Evolutionary conservation across 1,284 basidiomycete genomes (phyloP).

Genomic region (Phellinidium pouzarii): DNA sequence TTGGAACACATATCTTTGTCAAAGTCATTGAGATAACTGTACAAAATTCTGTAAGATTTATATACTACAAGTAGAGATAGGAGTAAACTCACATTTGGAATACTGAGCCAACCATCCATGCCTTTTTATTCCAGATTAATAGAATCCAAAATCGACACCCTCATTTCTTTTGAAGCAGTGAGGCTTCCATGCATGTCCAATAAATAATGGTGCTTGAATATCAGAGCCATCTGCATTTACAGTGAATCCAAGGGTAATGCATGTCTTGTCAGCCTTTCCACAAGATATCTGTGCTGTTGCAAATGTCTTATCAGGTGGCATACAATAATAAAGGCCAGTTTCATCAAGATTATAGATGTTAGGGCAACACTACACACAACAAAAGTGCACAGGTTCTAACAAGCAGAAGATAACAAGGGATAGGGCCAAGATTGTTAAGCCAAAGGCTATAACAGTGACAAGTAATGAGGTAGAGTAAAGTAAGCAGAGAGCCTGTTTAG

Average conservation of each 20-base stretch:
- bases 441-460: no score
- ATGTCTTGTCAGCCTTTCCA: conserved; percentile 28
- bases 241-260: conserved; percentile 26
- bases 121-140: conserved; percentile 32
- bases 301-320: conserved; percentile 28
- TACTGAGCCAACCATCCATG: conserved; percentile 30
- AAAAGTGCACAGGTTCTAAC: no score
- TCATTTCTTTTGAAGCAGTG: conserved; percentile 25
- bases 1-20: neutral
- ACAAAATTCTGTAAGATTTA: neutral
- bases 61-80: neutral
- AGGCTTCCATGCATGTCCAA: conserved; percentile 30
- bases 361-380: no score
- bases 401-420: no score
- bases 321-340: conserved; percentile 25
- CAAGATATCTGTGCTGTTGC: conserved; percentile 23
- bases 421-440: no score
- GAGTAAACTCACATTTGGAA: conserved; percentile 29
- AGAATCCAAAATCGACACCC: conserved; percentile 23
- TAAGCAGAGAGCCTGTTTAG: no score
- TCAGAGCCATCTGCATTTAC: no score
- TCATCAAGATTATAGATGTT: conserved; percentile 34
- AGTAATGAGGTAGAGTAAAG: no score
- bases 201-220: conserved; percentile 27
- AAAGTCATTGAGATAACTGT: neutral